Base-by-base conservation (phyloP, 495 filamentous ascomycete species). In the Chlorociboria aeruginascens region DNA sequence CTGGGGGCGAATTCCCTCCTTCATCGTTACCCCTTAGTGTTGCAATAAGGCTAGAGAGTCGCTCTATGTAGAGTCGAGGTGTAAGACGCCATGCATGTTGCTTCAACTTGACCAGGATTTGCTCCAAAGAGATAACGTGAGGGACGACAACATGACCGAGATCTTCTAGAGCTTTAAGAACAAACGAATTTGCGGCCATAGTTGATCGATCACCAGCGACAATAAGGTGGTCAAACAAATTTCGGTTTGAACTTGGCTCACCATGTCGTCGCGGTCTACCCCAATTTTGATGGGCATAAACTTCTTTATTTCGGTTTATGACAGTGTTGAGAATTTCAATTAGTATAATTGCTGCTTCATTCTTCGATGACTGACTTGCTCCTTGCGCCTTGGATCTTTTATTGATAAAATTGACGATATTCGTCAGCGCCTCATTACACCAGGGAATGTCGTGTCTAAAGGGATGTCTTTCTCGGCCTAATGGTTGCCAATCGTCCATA, bases 181-280 rank as follows among this genome's bases (percentile, higher is more conserved):
- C 43, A 35, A 61, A 61, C 9, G 44, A 40, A 3, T 40, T 35
- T 12, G 43, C 51, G 8, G 57, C 40, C 16, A 46, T 50, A 39
- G 48, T 50, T 10, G 48, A 25, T 20, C 41, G 47, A 41, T 44
- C 38, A 1, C 17, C 35, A 14, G 47, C 43, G 3, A 49, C 58
- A 20, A 61, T 61, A 12, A 61, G 47, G 3, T 50, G 51, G 28
- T 56, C n/a, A 32, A 55, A 61, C 8, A 61, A 36, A 32, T 61
- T 61, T 8, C 58, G 51, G 30, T 58, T 46, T 1, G 38, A 46
- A 13, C 37, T 32, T n/a, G 38, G 53, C 35, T 56, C 57, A 0
- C 43, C 49, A 43, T 58, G 53, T 11, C 46, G 43, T 13, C 49
- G 45, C 13, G 44, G 54, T 25, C 53, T 42, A 8, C 48, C 37